phyloP scores from a whole-genome alignment of 139 green algal genomes.

The Asterochloris sp. region DNA sequence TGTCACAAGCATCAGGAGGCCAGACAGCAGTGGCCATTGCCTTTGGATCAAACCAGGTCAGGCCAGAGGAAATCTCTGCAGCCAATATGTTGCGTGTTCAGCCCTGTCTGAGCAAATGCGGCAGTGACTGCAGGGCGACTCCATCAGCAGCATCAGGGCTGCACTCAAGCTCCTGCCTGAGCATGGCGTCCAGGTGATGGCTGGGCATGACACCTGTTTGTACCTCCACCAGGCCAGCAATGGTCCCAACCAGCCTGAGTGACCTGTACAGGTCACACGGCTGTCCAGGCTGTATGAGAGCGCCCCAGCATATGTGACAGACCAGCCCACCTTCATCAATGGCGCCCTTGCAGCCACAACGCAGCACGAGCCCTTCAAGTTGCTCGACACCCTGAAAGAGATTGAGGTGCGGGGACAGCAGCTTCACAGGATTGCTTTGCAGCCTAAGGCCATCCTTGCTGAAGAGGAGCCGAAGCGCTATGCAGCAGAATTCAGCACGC shows the following conservation, averaged over 20 bases:
- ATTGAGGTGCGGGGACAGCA: constrained; percentile 55
- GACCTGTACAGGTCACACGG: constrained; percentile 46
- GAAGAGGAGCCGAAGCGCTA: too few relatives aligned
- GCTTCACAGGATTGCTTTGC: neutral
- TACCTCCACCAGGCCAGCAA: neutral
- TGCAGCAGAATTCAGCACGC: too few relatives aligned
- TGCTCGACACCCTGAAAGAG: constrained; percentile 69
- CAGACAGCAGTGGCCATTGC: constrained; percentile 11
- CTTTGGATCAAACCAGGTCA: constrained; percentile 22
- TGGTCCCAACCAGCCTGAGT: neutral
- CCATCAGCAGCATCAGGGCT: constrained; percentile 16
- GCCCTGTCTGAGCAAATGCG: neutral
- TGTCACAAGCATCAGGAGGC: neutral
- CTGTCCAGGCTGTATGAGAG: constrained; percentile 86
- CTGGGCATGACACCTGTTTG: neutral
- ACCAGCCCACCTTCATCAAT: constrained; percentile 90
- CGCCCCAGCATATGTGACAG: constrained; percentile 68
- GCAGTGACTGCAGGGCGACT: constrained; percentile 12
- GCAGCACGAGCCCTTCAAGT: constrained; percentile 44
- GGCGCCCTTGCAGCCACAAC: constrained; percentile 69
- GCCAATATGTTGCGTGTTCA: neutral
- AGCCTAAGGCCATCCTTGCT: neutral
- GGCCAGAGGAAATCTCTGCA: neutral
- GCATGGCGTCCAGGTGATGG: constrained; percentile 16
- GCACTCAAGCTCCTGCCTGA: constrained; percentile 18